Conservation (phyloP, 305 asterid species). For the Rubia occidens region DNA sequence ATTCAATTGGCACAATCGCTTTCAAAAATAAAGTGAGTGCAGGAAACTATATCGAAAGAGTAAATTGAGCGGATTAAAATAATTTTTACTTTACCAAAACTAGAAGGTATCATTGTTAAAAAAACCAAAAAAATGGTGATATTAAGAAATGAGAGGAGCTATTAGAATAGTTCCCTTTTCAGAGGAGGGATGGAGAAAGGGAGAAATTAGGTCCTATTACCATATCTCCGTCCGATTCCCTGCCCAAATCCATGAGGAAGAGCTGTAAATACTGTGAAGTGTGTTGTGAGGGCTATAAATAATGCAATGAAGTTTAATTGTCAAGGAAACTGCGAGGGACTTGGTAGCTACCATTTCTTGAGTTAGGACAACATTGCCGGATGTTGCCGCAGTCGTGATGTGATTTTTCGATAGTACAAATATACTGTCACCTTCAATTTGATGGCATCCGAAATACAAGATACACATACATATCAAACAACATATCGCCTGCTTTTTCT, state of each 20-base stretch:
- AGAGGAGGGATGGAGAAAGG: not conserved
- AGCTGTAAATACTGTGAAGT: not conserved
- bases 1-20: too few relatives aligned
- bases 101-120: too few relatives aligned
- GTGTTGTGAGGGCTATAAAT: not conserved
- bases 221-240: not conserved
- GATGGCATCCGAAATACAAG: not conserved
- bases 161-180: too few relatives aligned
- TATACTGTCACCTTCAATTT: constrained; percentile 4
- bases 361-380: not conserved
- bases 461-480: too few relatives aligned
- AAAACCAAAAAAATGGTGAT: too few relatives aligned
- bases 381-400: not conserved
- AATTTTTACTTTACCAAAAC: too few relatives aligned
- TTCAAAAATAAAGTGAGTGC: too few relatives aligned
- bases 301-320: not conserved
- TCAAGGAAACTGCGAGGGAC: not conserved
- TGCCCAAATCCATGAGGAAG: not conserved
- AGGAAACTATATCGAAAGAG: too few relatives aligned
- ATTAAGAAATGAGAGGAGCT: too few relatives aligned
- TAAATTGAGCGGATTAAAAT: too few relatives aligned
- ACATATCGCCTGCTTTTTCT: too few relatives aligned
- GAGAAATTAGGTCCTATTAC: not conserved
- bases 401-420: not conserved
- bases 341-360: not conserved